Percentiles rank a stretch among this genome's conserved stretches.
Evolutionary conservation across 257 asterid genomes (phyloP).

Genomic region (Solanum chiquidenum): DNA sequence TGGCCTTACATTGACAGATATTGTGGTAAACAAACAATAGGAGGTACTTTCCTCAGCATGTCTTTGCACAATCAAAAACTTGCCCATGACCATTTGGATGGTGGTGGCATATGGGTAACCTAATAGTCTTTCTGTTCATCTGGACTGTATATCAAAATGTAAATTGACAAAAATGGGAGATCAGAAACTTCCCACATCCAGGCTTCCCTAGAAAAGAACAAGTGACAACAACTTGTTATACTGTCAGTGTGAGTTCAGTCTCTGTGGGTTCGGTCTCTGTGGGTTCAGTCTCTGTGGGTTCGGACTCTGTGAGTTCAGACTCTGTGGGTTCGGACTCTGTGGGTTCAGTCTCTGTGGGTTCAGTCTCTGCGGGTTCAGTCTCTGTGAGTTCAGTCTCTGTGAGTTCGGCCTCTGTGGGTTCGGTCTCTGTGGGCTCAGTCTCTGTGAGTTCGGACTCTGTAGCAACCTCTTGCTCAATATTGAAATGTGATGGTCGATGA

Average conservation of each 20-base stretch:
- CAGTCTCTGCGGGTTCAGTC: accelerated
- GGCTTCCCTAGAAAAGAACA: not conserved
- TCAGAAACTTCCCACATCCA: not conserved
- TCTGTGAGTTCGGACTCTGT: not conserved
- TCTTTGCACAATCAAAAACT: not conserved
- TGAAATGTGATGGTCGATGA: slow-evolving; percentile 40
- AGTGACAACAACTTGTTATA: not conserved
- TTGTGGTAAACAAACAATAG: not conserved
- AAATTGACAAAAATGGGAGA: not conserved
- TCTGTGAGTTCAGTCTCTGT: not conserved
- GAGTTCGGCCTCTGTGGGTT: not conserved
- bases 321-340: no score
- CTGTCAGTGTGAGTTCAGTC: no score
- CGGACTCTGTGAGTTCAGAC: no score
- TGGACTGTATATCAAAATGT: not conserved
- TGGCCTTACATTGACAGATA: not conserved
- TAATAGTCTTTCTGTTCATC: not conserved
- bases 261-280: not conserved
- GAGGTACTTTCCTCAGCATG: not conserved
- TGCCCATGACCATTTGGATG: not conserved
- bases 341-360: not conserved
- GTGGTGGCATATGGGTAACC: not conserved
- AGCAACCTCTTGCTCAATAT: slow-evolving; percentile 15
- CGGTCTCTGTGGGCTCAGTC: accelerated
- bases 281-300: not conserved